Conservation (phyloP, 2,329 filamentous ascomycete species). For the Aspergillus uvarum region DNA sequence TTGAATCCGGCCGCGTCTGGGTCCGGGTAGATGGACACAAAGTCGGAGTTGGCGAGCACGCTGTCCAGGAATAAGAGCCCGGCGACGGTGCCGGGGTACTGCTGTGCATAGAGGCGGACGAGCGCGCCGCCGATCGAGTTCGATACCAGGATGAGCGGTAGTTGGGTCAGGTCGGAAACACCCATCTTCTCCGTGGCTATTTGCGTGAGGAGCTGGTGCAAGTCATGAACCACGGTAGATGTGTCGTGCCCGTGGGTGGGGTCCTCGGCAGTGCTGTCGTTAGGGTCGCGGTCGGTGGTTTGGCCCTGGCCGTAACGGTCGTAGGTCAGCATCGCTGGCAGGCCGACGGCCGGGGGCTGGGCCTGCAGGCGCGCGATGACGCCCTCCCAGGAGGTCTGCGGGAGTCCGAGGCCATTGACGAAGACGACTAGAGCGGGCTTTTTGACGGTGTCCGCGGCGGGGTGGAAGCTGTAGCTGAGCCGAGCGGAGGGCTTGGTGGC, state of each 20-base stretch:
- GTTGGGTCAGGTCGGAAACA: conserved; percentile 12
- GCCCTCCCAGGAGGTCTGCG: conserved; percentile 41
- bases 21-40: conserved; percentile 56
- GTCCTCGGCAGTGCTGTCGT: conserved; percentile 32
- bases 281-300: conserved; percentile 48
- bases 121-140: conserved; percentile 56
- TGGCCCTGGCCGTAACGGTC: conserved; percentile 59
- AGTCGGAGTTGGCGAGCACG: conserved; percentile 58
- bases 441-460: conserved; percentile 1
- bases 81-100: conserved; percentile 46
- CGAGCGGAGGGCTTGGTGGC: conserved; percentile 17
- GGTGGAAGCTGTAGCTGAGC: conserved; percentile 17
- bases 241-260: conserved; percentile 12
- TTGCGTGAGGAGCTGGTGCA: conserved; percentile 47
- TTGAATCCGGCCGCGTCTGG: conserved; percentile 53
- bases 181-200: conserved; percentile 37
- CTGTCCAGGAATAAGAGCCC: conserved; percentile 57
- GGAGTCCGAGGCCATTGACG: conserved; percentile 45
- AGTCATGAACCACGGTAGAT: conserved; percentile 20
- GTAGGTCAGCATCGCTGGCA: conserved; percentile 53
- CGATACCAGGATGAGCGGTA: conserved; percentile 47
- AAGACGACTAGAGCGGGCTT: conserved; percentile 39
- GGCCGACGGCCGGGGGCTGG: conserved; percentile 18
- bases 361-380: conserved; percentile 29
- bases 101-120: conserved; percentile 52